Evolutionary conservation across 805 yeast genomes (phyloP).

Genomic region (Saturnispora bothae): DNA sequence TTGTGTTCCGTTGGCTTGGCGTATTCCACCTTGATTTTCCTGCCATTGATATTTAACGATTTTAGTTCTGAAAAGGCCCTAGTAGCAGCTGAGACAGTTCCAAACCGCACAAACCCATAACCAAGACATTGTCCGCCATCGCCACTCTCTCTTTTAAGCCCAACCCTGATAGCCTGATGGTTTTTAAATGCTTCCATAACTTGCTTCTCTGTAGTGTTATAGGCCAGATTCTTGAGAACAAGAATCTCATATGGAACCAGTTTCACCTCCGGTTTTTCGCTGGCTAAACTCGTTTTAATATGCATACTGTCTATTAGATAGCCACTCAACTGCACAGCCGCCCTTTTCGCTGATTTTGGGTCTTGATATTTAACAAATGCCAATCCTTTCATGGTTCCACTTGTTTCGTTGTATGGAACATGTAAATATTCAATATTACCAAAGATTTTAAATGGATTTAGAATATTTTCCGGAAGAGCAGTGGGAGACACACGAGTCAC

Average conservation of each 20-base stretch:
- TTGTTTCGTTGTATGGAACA: constrained; percentile 12
- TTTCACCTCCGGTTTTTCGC: constrained; percentile 9
- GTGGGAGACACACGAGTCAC: constrained; percentile 15
- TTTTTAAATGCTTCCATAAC: constrained; percentile 20
- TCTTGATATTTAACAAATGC: constrained; percentile 19
- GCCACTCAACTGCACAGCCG: constrained; percentile 25
- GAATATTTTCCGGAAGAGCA: constrained; percentile 17
- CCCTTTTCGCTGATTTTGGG: constrained; percentile 17
- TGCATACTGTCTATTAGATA: constrained; percentile 22
- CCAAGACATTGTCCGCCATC: constrained; percentile 28
- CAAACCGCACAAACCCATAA: constrained; percentile 55
- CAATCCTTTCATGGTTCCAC: constrained; percentile 17
- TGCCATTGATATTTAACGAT: constrained; percentile 34
- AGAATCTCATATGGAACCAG: constrained; percentile 18
- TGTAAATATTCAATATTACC: constrained; percentile 16
- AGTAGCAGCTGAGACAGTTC: constrained; percentile 30
- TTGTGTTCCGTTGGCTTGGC: constrained; percentile 20
- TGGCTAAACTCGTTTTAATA: constrained; percentile 15
- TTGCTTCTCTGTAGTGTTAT: constrained; percentile 19
- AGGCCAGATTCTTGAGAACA: constrained; percentile 22
- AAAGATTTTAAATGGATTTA: constrained; percentile 19
- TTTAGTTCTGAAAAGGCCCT: constrained; percentile 36
- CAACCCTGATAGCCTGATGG: constrained; percentile 21
- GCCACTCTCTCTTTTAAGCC: constrained; percentile 22
- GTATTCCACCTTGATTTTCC: constrained; percentile 28